Evolutionary conservation across 768 basidiomycete genomes (phyloP), one percentile per base, ranked within the genome.

Genomic region (Boletellus ananiceps): DNA sequence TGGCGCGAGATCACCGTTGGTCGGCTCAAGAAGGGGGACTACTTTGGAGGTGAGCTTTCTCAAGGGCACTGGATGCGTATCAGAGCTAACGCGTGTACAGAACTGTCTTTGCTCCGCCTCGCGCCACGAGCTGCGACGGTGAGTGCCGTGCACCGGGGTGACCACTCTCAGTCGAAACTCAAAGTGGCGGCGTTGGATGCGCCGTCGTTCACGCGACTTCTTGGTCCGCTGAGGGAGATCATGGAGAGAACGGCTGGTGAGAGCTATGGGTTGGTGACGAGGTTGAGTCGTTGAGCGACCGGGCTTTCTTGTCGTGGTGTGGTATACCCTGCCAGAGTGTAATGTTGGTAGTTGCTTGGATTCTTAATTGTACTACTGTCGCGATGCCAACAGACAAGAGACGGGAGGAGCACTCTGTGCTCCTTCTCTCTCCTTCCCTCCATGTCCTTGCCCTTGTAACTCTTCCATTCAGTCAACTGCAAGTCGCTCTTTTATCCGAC

Each of bases 61-160:
- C n/a, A 29, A 35, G 16, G 39, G 21, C 36, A 21, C 6, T 27
- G 36, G 4, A 35, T 18, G 27, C 41, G 27, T 19, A 40, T 31
- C 14, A 15, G 38, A 13, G 33, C 45, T 58, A 42, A 65, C 19
- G 36, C 18, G 11, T 9, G 29, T 9, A 34, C 69, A 98, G 95
- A 99, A 68, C 75, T 99, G 11, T 93, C 95, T 7, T 74, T 99
- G 19, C 77, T 99, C 48, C 86, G 88, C 51, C 78, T 86, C 12
- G 88, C 86, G 36, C 93, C 93, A 14, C 88, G 95, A 40, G 94
- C 94, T 2, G 95, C 95, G n/a, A 97, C 94, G 13, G 93, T 99
- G 49, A 91, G 91, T 56, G 93, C 93, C 4, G 68, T 85, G 14
- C 66, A 71, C 42, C 63, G 69, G 39, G 53, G 61, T 0, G 75